Percentiles rank a stretch among this genome's conserved stretches.
Evolutionary conservation across 2,329 filamentous ascomycete species (phyloP).

Genomic region (Cephalotrichum gorgonifer): DNA sequence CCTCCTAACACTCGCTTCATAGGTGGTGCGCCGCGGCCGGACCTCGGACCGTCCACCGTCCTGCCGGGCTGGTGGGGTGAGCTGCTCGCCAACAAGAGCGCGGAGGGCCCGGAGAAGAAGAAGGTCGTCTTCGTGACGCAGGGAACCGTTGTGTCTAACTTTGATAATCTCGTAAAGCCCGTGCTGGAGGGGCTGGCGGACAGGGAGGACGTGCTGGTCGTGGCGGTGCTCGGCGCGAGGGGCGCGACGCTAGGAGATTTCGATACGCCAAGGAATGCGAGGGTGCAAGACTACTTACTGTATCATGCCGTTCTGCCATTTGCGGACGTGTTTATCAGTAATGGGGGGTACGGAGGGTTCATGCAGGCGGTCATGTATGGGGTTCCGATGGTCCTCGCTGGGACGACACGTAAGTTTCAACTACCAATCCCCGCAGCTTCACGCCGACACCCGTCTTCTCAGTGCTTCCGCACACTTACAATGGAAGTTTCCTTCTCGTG

Average conservation of each 20-base stretch:
- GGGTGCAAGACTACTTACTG: conserved; percentile 34
- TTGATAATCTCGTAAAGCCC: conserved; percentile 31
- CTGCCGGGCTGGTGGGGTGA: conserved; percentile 35
- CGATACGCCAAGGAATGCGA: conserved; percentile 26
- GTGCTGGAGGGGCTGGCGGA: conserved; percentile 29
- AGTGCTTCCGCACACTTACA: no score
- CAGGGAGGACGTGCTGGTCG: conserved; percentile 24
- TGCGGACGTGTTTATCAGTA: conserved; percentile 33
- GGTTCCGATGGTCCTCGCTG: conserved; percentile 35
- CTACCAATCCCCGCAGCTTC: background rate
- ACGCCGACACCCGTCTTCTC: no score
- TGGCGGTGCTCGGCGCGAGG: conserved; percentile 19
- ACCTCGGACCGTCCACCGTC: conserved; percentile 14
- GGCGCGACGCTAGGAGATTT: conserved; percentile 14
- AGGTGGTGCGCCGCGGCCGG: conserved; percentile 27
- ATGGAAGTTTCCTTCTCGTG: background rate
- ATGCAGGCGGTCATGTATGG: conserved; percentile 32
- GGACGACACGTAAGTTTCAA: conserved; percentile 10
- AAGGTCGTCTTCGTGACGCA: conserved; percentile 35
- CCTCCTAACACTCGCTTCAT: conserved; percentile 28
- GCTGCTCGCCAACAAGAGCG: conserved; percentile 15
- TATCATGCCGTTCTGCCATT: conserved; percentile 35
- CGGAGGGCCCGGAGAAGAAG: conserved; percentile 11
- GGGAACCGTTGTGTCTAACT: conserved; percentile 30
- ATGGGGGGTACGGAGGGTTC: conserved; percentile 37